phyloP scores from a whole-genome alignment of 2,329 filamentous ascomycete genomes.

The Calonectria multiphialidica region DNA sequence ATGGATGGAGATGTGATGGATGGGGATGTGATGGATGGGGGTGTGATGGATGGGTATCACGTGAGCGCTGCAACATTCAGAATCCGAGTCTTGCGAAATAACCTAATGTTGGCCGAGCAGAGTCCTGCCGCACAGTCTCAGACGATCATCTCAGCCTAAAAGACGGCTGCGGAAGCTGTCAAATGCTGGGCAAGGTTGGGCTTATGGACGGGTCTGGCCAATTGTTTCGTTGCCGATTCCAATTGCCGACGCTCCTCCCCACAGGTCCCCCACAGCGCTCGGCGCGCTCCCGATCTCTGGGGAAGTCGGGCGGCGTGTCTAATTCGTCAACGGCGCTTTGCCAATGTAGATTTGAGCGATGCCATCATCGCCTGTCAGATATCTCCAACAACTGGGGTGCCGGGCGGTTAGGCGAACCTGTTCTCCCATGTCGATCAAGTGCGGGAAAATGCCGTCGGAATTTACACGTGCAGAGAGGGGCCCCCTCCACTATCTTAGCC shows the following conservation, averaged over 20 bases:
- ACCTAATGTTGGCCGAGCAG: not conserved
- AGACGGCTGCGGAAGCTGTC: not conserved
- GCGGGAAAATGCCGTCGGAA: not conserved
- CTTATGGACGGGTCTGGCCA: not conserved
- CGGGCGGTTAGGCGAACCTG: not conserved
- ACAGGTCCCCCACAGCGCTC: conserved; percentile 10
- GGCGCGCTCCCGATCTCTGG: conserved; percentile 11
- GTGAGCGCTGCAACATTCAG: not conserved
- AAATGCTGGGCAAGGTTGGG: not conserved
- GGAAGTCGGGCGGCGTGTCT: not conserved
- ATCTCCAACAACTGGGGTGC: not conserved
- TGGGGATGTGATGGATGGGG: no score
- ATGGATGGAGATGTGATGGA: no score
- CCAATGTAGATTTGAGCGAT: not conserved
- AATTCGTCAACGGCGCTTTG: conserved; percentile 18
- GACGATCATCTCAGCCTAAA: not conserved
- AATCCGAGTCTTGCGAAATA: not conserved
- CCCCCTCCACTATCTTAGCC: not conserved
- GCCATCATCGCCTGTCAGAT: not conserved
- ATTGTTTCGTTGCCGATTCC: conserved; percentile 31
- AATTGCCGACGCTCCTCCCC: conserved; percentile 29
- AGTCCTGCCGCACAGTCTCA: not conserved
- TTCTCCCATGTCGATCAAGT: not conserved
- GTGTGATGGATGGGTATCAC: not conserved
- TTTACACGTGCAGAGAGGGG: not conserved